Conservation (phyloP, 345 rosid genomes). For the Kandelia obovata region DNA sequence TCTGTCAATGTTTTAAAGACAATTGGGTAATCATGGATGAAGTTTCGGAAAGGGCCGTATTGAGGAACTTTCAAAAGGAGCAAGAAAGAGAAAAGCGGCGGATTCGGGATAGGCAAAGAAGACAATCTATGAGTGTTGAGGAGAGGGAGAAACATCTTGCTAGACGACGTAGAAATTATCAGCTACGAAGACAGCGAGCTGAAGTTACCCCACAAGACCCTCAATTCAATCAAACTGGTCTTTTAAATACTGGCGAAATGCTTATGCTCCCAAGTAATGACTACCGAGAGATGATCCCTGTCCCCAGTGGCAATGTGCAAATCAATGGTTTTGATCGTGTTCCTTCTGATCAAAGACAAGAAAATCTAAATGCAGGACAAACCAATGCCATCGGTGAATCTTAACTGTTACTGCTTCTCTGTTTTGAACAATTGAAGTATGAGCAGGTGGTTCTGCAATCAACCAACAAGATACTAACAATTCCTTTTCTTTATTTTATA, state of each 20-base stretch:
- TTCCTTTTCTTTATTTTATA: slow-evolving; percentile 19
- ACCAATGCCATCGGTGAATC: slow-evolving; percentile 44
- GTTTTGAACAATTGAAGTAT: not conserved
- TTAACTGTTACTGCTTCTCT: not conserved
- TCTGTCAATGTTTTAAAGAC: slow-evolving; percentile 7
- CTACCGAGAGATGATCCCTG: slow-evolving; percentile 18
- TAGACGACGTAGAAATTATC: slow-evolving; percentile 82
- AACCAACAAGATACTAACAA: not conserved
- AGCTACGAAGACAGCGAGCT: slow-evolving; percentile 66
- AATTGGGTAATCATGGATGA: slow-evolving; percentile 31
- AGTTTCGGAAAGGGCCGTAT: slow-evolving; percentile 34
- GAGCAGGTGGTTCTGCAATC: not conserved
- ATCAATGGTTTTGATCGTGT: slow-evolving; percentile 19
- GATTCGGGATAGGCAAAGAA: slow-evolving; percentile 71
- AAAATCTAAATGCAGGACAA: slow-evolving; percentile 19
- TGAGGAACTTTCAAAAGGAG: slow-evolving; percentile 52
- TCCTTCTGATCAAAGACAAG: slow-evolving; percentile 23
- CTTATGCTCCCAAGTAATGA: slow-evolving; percentile 19
- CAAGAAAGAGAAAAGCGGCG: slow-evolving; percentile 83
- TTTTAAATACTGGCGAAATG: slow-evolving; percentile 15
- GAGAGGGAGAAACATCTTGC: slow-evolving; percentile 92
- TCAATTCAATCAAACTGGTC: slow-evolving; percentile 26
- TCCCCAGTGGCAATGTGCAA: slow-evolving; percentile 22
- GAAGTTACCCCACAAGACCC: slow-evolving; percentile 38
- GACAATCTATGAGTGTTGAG: slow-evolving; percentile 81